A percentile compares a stretch with the other conserved stretches of the same genome.
Evolutionary conservation across 2,329 filamentous ascomycete genomes (phyloP).

Genomic region (Aspergillus pseudotamarii): DNA sequence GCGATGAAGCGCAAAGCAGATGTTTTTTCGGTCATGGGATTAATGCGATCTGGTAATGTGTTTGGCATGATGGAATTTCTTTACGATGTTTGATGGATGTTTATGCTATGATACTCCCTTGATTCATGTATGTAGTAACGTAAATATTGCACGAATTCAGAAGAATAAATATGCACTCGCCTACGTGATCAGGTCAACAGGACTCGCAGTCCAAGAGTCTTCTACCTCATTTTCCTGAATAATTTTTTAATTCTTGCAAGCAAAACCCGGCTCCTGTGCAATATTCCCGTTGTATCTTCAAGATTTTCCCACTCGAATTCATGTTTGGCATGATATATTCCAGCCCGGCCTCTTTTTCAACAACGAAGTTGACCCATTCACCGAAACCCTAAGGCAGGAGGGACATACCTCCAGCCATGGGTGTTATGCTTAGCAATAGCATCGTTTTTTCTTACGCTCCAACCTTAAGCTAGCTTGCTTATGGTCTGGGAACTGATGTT

Average conservation of each 20-base stretch:
- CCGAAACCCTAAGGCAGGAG: neutral
- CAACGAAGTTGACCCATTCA: too few relatives aligned
- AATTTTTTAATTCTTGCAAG: too few relatives aligned
- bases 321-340: too few relatives aligned
- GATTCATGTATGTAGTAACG: neutral
- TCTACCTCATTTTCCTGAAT: too few relatives aligned
- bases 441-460: neutral
- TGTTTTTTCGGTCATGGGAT: neutral
- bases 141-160: neutral
- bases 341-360: too few relatives aligned
- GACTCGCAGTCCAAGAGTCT: too few relatives aligned
- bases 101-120: constrained; percentile 7
- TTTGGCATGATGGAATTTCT: constrained; percentile 2
- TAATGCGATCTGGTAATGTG: neutral
- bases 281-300: too few relatives aligned
- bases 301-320: too few relatives aligned
- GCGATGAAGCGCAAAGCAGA: too few relatives aligned
- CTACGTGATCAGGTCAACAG: too few relatives aligned
- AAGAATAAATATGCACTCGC: neutral
- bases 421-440: neutral
- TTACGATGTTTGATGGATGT: constrained; percentile 3
- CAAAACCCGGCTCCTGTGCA: too few relatives aligned
- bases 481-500: neutral
- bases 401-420: neutral
- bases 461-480: neutral